Evolutionary conservation across 2,329 filamentous ascomycete species (phyloP), one percentile per base, ranked within the genome.

Genomic region (Colletotrichum costaricense): DNA sequence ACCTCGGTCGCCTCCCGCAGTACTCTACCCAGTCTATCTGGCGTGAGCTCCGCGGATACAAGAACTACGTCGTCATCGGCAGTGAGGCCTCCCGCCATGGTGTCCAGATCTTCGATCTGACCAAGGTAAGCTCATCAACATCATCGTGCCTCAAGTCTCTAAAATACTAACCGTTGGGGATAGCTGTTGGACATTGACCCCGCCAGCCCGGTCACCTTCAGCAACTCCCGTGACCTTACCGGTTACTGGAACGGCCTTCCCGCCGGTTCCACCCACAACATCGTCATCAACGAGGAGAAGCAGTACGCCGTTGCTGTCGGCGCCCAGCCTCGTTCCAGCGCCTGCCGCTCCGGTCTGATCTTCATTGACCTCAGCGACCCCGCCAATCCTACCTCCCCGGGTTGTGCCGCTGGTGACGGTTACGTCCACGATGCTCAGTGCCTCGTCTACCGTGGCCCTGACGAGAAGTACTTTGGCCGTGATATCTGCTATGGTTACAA

Each of bases 21-120:
- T 80, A 80, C 33, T 75, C 70, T 74, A 11, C 74, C 76, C 12
- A 75, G 75, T 28, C 73, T 28, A 68, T 77, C 57, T 83, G 81
- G 81, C 77, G 80, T 8, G 82, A 83, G 76, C 80, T 83, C 70
- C 77, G 79, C 16, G 77, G 78, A 2, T 83, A 79, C 77, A 80
- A 79, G 75, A 76, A 79, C 75, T 80, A 77, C 72, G 71, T 79
- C 33, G 75, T 83, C 59, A 80, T 84, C 30, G 82, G 82, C 33
- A 81, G 78, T 62, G 82, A 84, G 76, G 84, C 86, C 5, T 75
- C 76, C n/a, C 78, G 81, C 67, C 89, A 91, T 76, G 87, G 87
- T 33, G 85, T 92, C 28, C 90, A 92, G 80, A 87, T 91, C 78
- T 92, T 92, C 74, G 89, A 92, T 76, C 84, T 90, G 86, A 87